Percentiles rank a stretch among this genome's conserved stretches.
Conservation (phyloP, 768 basidiomycete genomes). For the Asterophora lycoperdoides region DNA sequence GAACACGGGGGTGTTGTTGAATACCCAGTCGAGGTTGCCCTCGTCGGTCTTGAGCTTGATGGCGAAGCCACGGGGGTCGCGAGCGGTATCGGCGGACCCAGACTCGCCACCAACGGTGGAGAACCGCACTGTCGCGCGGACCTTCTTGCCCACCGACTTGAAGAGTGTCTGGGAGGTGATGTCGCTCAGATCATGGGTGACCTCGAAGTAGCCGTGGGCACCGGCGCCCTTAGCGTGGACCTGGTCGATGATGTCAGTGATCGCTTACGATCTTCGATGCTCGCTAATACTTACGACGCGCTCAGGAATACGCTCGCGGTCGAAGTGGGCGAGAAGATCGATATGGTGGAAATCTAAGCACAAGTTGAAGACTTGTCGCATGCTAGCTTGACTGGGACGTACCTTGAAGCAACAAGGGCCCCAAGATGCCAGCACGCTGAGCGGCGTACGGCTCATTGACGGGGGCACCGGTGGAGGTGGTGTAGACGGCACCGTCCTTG, state of each 20-base stretch:
- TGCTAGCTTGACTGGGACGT: conserved; percentile 14
- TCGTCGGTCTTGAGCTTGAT: conserved; percentile 85
- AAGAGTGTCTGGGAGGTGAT: conserved; percentile 71
- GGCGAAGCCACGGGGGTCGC: conserved; percentile 93
- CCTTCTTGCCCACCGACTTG: conserved; percentile 60
- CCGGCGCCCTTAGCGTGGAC: conserved; percentile 91
- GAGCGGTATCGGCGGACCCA: conserved; percentile 88
- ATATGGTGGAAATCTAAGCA: conserved; percentile 79
- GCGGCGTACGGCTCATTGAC: conserved; percentile 72
- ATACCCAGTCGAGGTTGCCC: conserved; percentile 90
- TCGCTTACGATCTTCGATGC: conserved; percentile 23
- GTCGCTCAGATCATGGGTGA: conserved; percentile 82
- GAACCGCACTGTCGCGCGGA: conserved; percentile 79
- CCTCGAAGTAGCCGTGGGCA: conserved; percentile 90
- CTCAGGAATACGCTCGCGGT: conserved; percentile 94
- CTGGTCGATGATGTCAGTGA: conserved; percentile 34
- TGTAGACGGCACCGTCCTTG: conserved; percentile 66
- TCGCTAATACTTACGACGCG: conserved; percentile 58
- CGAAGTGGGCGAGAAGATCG: conserved; percentile 88
- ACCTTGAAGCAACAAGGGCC: conserved; percentile 91
- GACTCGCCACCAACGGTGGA: conserved; percentile 89
- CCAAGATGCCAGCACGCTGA: conserved; percentile 68
- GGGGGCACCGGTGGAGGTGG: conserved; percentile 81
- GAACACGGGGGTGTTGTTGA: conserved; percentile 92
- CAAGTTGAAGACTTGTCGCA: neutral